Conservation (phyloP, 148 eudicot genomes). For the Oxyria digyna region DNA sequence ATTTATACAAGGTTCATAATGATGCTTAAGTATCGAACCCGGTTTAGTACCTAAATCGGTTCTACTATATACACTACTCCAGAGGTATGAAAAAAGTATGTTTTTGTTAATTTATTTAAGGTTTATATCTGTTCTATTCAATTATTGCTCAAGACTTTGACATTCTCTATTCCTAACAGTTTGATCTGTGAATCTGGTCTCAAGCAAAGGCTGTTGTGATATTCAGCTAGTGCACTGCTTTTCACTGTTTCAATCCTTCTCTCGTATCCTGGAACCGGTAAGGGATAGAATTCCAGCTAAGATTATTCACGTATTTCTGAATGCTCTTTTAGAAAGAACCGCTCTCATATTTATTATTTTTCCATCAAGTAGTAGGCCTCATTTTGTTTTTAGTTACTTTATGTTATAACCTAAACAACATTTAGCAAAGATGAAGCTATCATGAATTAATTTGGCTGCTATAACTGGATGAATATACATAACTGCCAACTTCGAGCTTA, state of each 20-base stretch:
- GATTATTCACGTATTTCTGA: neutral
- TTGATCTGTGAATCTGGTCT: constrained; percentile 91
- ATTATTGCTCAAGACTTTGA: neutral
- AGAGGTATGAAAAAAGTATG: constrained; percentile 35
- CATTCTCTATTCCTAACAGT: constrained; percentile 33
- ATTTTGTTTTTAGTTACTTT: neutral
- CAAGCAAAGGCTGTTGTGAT: constrained; percentile 85
- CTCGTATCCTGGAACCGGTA: constrained; percentile 97
- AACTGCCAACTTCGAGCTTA: neutral
- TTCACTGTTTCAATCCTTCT: constrained; percentile 86
- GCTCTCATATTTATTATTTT: neutral
- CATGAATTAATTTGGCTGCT: neutral
- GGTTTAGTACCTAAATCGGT: no score
- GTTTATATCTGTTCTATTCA: neutral
- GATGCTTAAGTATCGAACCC: no score
- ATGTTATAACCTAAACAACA: neutral
- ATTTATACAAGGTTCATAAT: no score
- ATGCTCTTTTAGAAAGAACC: neutral
- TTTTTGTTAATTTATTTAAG: neutral
- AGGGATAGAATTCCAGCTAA: constrained; percentile 11
- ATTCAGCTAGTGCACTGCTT: constrained; percentile 96
- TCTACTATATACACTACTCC: no score
- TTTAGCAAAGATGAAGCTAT: neutral
- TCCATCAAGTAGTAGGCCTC: neutral
- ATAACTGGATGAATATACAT: neutral